Evolutionary conservation across 108 stramenopile genomes (phyloP), one percentile per base, ranked within the genome.

Genomic region (Skeletonema menzelii): DNA sequence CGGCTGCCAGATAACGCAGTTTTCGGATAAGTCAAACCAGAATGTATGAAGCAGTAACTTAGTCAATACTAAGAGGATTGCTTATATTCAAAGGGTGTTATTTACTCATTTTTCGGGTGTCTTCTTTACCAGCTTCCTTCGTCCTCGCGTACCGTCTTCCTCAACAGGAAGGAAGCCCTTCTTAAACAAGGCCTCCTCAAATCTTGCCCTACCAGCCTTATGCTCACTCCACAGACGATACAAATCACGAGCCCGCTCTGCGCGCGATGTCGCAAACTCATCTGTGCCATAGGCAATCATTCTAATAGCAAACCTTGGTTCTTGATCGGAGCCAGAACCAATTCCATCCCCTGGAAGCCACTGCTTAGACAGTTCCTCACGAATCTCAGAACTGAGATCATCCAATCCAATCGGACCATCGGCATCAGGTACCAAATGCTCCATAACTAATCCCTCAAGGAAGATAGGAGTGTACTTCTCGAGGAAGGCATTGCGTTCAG

Each of bases 181-280:
- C 80, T 88, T 84, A 69, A 89, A 94, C 67, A 94, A 63, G 19
- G 81, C 73, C 67, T 94, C 93, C 75, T 91, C 93, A 63, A 91
- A 92, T 53, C 77, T 85, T 10, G 93, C 93, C 70, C 89, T 83
- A 57, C 82, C 84, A 10, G 88, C 83, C 82, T 92, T 94, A 56
- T 88, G 86, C 65, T 75, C 79, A 72, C 89, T 92, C 93, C 90
- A 94, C 11, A 89, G 77, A 14, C 76, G 62, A 66, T 83, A 91
- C 68, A 94, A 56, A 56, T 71, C 81, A 14, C 89, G 76, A 24
- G 91, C 85, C 47, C 82, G 56, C 58, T 86, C 72, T 37, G 85
- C 67, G 11, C 83, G 76, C 7, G 86, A 44, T 11, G 84, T 78
- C 15, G 84, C 84, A 70, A 77, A 89, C 63, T 80, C 82, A 67